Percentiles rank a stretch among this genome's conserved stretches.
These are phyloP conservation scores for Tricholomella constricta DNA, from an alignment of 768 basidiomycete species.

Conservation along the genomic window DNA sequence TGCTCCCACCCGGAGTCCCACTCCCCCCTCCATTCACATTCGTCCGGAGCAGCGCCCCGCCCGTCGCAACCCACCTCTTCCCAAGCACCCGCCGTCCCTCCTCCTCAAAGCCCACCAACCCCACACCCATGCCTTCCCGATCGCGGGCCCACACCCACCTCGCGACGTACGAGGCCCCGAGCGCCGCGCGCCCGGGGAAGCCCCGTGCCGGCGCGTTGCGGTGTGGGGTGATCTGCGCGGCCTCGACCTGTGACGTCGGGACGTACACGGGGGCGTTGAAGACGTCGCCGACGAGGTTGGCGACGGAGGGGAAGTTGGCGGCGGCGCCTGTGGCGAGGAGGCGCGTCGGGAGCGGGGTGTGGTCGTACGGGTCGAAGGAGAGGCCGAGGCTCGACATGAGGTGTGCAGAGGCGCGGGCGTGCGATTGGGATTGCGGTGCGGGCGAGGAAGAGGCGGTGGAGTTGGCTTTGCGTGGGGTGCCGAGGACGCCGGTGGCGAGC, in stretches of 20 bases:
- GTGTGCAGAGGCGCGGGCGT: conserved; percentile 24
- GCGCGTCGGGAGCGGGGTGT: conserved; percentile 61
- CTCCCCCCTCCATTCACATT: conserved; percentile 49
- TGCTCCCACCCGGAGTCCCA: conserved; percentile 24
- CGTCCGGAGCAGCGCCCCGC: conserved; percentile 60
- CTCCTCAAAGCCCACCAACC: conserved; percentile 69
- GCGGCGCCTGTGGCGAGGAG: conserved; percentile 78
- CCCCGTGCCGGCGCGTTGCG: conserved; percentile 73
- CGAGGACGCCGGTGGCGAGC: conserved; percentile 67
- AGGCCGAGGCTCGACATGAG: conserved; percentile 56
- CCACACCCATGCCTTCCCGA: conserved; percentile 54
- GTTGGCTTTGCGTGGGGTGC: conserved; percentile 40
- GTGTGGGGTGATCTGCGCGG: conserved; percentile 70
- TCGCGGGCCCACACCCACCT: conserved; percentile 78
- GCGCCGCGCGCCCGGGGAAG: conserved; percentile 66
- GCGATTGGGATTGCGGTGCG: conserved; percentile 2
- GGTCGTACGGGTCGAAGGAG: conserved; percentile 80
- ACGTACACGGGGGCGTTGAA: conserved; percentile 83
- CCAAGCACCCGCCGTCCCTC: conserved; percentile 71
- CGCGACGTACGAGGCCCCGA: conserved; percentile 79
- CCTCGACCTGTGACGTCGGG: conserved; percentile 74
- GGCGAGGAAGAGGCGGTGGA: conserved; percentile 28
- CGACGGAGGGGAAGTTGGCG: conserved; percentile 81
- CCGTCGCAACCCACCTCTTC: conserved; percentile 73
- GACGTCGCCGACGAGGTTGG: conserved; percentile 78